Evolutionary conservation across 2,329 filamentous ascomycete genomes (phyloP).

Genomic region (Penicillium sp.): DNA sequence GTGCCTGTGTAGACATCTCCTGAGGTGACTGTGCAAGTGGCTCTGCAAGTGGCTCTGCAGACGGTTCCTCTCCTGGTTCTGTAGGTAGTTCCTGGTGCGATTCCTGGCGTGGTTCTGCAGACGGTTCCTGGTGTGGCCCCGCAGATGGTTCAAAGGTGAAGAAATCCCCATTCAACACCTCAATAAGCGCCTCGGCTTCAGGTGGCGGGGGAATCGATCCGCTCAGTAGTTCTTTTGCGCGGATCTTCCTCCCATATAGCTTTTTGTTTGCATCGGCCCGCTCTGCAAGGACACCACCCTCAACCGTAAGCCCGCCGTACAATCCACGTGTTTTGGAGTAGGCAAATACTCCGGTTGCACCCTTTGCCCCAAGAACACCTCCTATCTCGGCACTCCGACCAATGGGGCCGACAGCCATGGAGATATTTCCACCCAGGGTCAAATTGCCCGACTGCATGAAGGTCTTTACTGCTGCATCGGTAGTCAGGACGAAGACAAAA

Average conservation of each 20-base stretch:
- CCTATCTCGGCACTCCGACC: constrained; percentile 96
- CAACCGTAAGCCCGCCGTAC: constrained; percentile 89
- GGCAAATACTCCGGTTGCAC: constrained; percentile 86
- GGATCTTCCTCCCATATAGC: constrained; percentile 79
- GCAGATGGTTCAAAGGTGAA: not conserved
- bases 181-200: constrained; percentile 77
- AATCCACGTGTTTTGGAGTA: constrained; percentile 97
- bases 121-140: not conserved
- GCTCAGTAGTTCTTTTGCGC: constrained; percentile 74
- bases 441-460: constrained; percentile 89
- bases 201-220: constrained; percentile 75
- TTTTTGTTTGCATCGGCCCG: constrained; percentile 94
- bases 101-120: not conserved
- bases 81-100: no score
- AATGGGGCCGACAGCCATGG: constrained; percentile 89
- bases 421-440: constrained; percentile 92
- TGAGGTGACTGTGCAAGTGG: no score
- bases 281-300: constrained; percentile 89
- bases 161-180: constrained; percentile 63
- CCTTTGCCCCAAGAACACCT: constrained; percentile 82
- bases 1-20: no score
- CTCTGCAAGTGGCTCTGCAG: no score
- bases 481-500: constrained; percentile 97
- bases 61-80: no score
- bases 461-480: constrained; percentile 80